Evolutionary conservation across 108 stramenopile genomes (phyloP), one percentile per base, ranked within the genome.

Genomic region (Licmophora abbreviata): DNA sequence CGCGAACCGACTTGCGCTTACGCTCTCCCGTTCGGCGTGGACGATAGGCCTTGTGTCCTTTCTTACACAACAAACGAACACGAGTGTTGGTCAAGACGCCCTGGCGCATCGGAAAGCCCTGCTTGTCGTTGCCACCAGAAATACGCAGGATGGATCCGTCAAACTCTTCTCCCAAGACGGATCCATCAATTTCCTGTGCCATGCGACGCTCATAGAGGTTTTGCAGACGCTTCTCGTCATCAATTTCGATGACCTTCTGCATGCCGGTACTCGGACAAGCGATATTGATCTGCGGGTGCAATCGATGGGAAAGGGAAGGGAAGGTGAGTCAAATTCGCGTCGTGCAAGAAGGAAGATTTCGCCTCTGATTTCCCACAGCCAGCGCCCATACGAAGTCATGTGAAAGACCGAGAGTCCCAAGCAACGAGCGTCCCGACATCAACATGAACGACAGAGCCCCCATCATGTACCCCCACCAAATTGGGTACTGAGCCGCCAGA

Each of bases 41-140:
- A 52, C 94, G 53, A 74, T 87, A 95, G 57, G 80, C 83, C 73
- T 83, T 83, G 77, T 80, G 71, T 52, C 97, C 98, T 79, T 96
- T 91, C 65, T 69, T 60, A 53, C 94, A 81, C 50, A 99, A 75
- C 29, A 99, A 86, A 44, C 95, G 89, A 24, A 99, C 98, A 60
- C 98, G 97, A 66, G 92, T 86, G 81, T 91, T 87, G 62, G 91
- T 84, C 48, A 99, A 79, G 59, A 99, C 89, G 71, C 98, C 98
- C 79, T 99, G 98, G 83, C 94, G 95, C 98, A 99, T 99, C 69
- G 98, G 96, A 83, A 99, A 99, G 35, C 98, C 98, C 83, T 99
- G 96, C 85, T 99, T 99, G 81, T 99, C 98, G 71, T 97, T 98
- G 44, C 98, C 98, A 49, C 98, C 98, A 28, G 93, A 84, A 68